Evolutionary conservation across 306 rosid species (phyloP), one percentile per base, ranked within the genome.

Genomic region (Clitoria ternatea): DNA sequence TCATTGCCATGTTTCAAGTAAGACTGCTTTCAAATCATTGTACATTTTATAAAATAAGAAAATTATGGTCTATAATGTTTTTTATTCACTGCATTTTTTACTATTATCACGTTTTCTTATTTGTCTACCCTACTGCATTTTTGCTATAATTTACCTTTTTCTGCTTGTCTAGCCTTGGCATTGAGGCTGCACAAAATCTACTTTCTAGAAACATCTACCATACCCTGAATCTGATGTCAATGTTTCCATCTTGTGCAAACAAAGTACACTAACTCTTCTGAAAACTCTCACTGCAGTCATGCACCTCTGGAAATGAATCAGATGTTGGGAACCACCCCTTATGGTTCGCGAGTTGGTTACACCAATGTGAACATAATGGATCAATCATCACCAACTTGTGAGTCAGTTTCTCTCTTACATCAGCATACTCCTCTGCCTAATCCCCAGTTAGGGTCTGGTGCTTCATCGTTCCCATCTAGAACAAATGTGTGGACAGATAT

Each of bases 1-100:
- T 71, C 77, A 22, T 61, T 87, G 45, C 80, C 81, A 44, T 78
- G 78, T 69, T 81, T 82, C 3, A 76, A 74, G 96, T 89, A 85
- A 78, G 88, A 40, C 50, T 66, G 27, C 53, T 70, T 39, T 35
- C 18, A 59, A 66, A 22, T 39, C 44, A 11, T 48, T 39, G 14
- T 6, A 30, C 36, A 30, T 29, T 66, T 74, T 9, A 30, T 73
- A 15, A 20, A 63, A 49, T 61, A 61, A 63, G 63, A 44, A 13
- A 13, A 48, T 20, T 48, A 47, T 33, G 26, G 40, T 65, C 54
- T 36, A 6, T 17, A 53, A 5, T 62, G 33, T 49, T 23, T 39
- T 37, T 60, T 27, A 67, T n/a, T n/a, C n/a, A n/a, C n/a, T n/a
- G n/a, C n/a, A n/a, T n/a, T n/a, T n/a, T n/a, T n/a, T n/a, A n/a